These are phyloP conservation scores for Ampelomyces quisqualis DNA, from an alignment of 2,329 filamentous ascomycete species.

Conservation along the genomic window DNA sequence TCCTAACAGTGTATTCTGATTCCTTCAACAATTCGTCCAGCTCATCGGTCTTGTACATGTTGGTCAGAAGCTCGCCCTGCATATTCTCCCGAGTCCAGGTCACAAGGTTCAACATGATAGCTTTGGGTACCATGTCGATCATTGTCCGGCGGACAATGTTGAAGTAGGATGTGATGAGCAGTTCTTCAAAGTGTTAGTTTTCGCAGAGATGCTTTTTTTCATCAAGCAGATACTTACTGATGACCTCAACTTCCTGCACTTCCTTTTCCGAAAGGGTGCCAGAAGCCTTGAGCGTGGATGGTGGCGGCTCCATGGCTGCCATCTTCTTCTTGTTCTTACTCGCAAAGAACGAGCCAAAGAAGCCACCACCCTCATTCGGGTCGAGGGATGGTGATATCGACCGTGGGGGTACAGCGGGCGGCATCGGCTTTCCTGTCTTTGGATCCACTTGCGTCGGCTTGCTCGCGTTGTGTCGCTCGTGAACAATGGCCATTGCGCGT, in stretches of 20 bases:
- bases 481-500: conserved; percentile 95
- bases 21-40: conserved; percentile 95
- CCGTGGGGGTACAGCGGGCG: conserved; percentile 65
- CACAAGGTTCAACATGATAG: conserved; percentile 96
- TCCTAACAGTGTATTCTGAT: conserved; percentile 91
- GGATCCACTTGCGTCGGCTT: conserved; percentile 96
- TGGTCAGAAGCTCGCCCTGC: conserved; percentile 93
- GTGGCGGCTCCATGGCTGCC: conserved; percentile 97
- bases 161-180: conserved; percentile 94
- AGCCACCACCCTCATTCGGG: conserved; percentile 65
- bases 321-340: conserved; percentile 99
- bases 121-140: conserved; percentile 99
- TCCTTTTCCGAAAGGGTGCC: conserved; percentile 93
- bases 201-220: background rate
- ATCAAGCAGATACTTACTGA: conserved; percentile 87
- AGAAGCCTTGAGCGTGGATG: conserved; percentile 88
- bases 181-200: conserved; percentile 58
- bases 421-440: conserved; percentile 94
- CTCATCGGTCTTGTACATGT: conserved; percentile 91
- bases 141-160: conserved; percentile 98
- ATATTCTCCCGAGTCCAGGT: conserved; percentile 98
- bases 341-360: conserved; percentile 98
- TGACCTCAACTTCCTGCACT: conserved; percentile 94
- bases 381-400: conserved; percentile 74
- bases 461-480: conserved; percentile 77